Conservation (phyloP, 1,139 yeast genomes). For the Arxiozyma bovina region DNA sequence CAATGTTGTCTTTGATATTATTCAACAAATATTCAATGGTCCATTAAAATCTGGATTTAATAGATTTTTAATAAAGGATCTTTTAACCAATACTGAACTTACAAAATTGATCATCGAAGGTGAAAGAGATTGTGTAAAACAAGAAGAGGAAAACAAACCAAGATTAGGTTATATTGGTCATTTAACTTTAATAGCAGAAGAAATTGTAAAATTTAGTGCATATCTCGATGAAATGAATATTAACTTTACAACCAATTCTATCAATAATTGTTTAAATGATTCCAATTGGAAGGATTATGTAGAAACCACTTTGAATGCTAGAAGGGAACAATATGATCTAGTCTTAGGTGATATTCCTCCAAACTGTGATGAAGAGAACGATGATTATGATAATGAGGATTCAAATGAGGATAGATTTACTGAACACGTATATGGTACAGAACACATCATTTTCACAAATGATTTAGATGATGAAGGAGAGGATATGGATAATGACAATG, state of each 20-base stretch:
- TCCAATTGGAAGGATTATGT: constrained; percentile 80
- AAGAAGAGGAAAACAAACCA: constrained; percentile 48
- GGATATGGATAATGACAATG: constrained; percentile 30
- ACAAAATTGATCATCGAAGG: constrained; percentile 83
- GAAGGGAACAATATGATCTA: constrained; percentile 92
- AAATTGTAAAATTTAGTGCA: constrained; percentile 76
- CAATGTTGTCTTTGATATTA: constrained; percentile 94
- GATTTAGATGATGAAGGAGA: constrained; percentile 7
- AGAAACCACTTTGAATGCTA: constrained; percentile 71
- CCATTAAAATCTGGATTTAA: constrained; percentile 86
- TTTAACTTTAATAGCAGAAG: constrained; percentile 89
- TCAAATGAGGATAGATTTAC: constrained; percentile 12
- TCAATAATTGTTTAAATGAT: constrained; percentile 32
- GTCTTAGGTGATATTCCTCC: constrained; percentile 60
- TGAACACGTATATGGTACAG: constrained; percentile 3
- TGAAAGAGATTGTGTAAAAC: constrained; percentile 62
- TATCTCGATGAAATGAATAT: constrained; percentile 32
- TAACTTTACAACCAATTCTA: constrained; percentile 24
- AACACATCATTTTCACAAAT: constrained; percentile 1
- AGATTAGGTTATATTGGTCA: constrained; percentile 98
- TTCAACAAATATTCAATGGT: constrained; percentile 92
- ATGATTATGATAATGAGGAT: constrained; percentile 22
- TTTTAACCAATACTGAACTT: constrained; percentile 69
- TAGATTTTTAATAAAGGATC: constrained; percentile 74
- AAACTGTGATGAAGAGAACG: constrained; percentile 23